phyloP scores from a whole-genome alignment of 139 green algal genomes.

The Marvania coccoides region DNA sequence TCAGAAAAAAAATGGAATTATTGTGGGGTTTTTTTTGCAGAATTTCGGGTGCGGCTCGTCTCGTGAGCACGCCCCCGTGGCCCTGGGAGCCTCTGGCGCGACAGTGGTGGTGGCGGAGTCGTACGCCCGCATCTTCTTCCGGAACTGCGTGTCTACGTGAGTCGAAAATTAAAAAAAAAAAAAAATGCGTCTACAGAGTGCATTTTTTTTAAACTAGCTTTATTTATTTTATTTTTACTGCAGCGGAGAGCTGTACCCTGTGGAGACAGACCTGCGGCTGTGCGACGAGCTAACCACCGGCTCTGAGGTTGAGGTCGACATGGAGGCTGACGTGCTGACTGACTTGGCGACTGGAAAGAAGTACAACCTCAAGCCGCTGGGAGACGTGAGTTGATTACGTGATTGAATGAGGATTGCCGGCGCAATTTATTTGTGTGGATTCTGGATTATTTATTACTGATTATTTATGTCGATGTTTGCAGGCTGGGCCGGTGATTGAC shows the following conservation, averaged over 20 bases:
- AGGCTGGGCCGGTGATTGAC: conserved; percentile 90
- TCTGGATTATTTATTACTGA: neutral
- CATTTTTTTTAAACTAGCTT: neutral
- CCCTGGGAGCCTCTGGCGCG: conserved; percentile 72
- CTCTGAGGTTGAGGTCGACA: conserved; percentile 83
- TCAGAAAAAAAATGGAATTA: too few relatives aligned
- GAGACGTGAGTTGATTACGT: conserved; percentile 51
- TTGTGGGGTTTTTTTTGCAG: too few relatives aligned
- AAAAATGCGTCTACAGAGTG: neutral
- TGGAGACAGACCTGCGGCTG: conserved; percentile 68
- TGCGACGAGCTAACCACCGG: conserved; percentile 78
- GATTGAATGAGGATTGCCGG: neutral
- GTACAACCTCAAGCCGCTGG: conserved; percentile 70
- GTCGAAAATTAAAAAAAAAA: neutral
- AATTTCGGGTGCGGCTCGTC: conserved; percentile 95
- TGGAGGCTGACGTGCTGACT: conserved; percentile 77
- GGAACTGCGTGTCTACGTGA: conserved; percentile 92
- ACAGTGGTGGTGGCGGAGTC: conserved; percentile 79
- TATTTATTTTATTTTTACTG: neutral
- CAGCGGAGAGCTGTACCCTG: conserved; percentile 84
- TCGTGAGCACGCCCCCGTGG: conserved; percentile 87
- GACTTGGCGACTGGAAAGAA: conserved; percentile 69
- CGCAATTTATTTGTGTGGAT: neutral
- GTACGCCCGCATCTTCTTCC: conserved; percentile 95
- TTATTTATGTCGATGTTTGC: conserved; percentile 1